Evolutionary conservation across 2,329 filamentous ascomycete species (phyloP), one percentile per base, ranked within the genome.

Genomic region (Triangularia verruculosa): DNA sequence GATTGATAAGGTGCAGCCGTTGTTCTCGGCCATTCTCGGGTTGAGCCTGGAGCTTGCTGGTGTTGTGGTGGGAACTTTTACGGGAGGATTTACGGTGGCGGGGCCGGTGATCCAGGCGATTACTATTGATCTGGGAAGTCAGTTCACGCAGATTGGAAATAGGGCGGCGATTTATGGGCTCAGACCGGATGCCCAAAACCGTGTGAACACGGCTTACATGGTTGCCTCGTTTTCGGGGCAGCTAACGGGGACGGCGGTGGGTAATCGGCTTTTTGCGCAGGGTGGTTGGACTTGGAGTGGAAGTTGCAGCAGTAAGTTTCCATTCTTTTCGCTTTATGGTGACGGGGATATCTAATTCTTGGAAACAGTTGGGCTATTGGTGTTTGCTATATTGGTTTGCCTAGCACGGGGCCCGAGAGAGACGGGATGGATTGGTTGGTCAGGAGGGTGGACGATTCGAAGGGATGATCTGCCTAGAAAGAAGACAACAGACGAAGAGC

Each of bases 131-230:
- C 81, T 92, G 25, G 91, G 90, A 0, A 80, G 88, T 64, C 91
- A 93, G 74, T 89, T 87, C 1, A 82, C 85, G 0, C 89, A 93
- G 73, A 89, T 92, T 30, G 89, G 89, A 1, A 93, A 93, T 70
- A 79, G 91, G 0, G 81, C 83, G 0, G 82, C 85, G 3, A 90
- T 95, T 20, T 93, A 91, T 69, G 77, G 79, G 1, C 86, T 94
- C 22, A 88, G 89, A 60, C 87, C 90, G 0, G 87, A 86, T 64
- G 87, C 88, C 0, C 78, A 89, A 4, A 95, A 93, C 75, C 77
- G 91, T 3, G 83, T 94, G 24, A 95, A 95, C 72, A 93, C 91
- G 0, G 89, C 88, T 1, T 95, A 92, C 71, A 95, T 94, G 91
- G 82, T 93, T 0, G 82, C 83, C 7, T 86, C 85, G 0, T 94